Conservation (phyloP, 2,329 filamentous ascomycete genomes). For the Dactylellina parvicollis region DNA sequence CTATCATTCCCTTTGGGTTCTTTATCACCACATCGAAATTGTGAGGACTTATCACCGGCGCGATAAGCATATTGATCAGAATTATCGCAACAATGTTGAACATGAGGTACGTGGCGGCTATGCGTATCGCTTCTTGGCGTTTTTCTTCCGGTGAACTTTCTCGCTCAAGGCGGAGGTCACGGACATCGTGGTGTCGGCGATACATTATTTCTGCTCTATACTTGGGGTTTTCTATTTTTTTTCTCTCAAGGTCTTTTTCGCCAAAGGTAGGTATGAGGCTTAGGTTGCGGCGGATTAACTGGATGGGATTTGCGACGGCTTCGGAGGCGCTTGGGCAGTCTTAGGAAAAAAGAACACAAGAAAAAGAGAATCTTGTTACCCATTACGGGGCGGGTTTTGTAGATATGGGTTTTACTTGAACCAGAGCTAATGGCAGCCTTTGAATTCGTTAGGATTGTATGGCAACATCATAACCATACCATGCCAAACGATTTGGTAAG, state of each 20-base stretch:
- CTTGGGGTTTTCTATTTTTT: neutral
- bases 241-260: constrained; percentile 6
- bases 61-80: constrained; percentile 26
- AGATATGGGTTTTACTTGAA: neutral
- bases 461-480: neutral
- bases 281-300: neutral
- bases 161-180: constrained; percentile 22
- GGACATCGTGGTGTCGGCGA: no score
- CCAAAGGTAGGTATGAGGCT: neutral
- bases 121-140: constrained; percentile 25
- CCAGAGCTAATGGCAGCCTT: neutral
- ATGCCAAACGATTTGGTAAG: neutral
- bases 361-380: constrained; percentile 23
- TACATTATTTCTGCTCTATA: no score
- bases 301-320: constrained; percentile 17
- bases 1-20: constrained; percentile 3
- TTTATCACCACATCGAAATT: neutral
- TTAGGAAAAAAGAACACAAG: constrained; percentile 13
- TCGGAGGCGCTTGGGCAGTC: constrained; percentile 12
- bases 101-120: constrained; percentile 24
- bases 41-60: constrained; percentile 31
- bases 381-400: constrained; percentile 5
- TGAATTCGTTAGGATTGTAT: neutral
- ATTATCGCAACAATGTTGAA: constrained; percentile 31
- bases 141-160: constrained; percentile 38